Evolutionary conservation across 306 rosid species (phyloP).

Genomic region (Trifolium repens): DNA sequence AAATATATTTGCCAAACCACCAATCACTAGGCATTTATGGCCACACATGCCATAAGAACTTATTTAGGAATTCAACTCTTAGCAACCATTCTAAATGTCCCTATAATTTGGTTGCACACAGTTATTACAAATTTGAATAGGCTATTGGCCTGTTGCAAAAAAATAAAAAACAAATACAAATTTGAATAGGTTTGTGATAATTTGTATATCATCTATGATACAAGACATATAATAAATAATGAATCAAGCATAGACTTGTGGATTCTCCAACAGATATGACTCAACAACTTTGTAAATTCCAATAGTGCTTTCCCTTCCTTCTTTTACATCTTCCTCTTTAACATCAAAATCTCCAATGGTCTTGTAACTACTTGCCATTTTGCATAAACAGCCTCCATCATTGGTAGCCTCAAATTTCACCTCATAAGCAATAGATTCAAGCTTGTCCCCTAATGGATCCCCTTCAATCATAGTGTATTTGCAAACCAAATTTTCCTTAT

Average conservation of each 20-base stretch:
- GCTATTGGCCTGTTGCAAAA: not conserved
- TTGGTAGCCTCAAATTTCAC: conserved; percentile 64
- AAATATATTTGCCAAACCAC: conserved; percentile 41
- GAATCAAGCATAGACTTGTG: conserved; percentile 59
- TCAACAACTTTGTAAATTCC: conserved; percentile 70
- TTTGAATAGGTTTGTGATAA: conserved; percentile 23
- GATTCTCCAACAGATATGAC: conserved; percentile 69
- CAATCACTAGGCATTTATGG: conserved; percentile 17
- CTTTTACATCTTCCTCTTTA: conserved; percentile 61
- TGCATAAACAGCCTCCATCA: conserved; percentile 66
- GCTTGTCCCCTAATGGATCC: conserved; percentile 73
- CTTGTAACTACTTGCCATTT: conserved; percentile 59
- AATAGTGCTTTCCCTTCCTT: conserved; percentile 70
- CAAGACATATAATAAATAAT: no score
- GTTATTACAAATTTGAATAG: conserved; percentile 24
- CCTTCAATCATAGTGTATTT: conserved; percentile 76
- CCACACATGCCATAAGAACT: conserved; percentile 19
- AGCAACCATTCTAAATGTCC: conserved; percentile 39
- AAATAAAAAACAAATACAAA: conserved; percentile 13
- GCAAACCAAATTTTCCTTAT: conserved; percentile 60
- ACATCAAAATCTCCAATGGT: conserved; percentile 55
- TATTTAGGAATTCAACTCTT: conserved; percentile 30
- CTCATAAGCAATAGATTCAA: conserved; percentile 65
- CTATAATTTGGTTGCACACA: conserved; percentile 25
- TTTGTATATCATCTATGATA: conserved; percentile 34